Evolutionary conservation across 768 basidiomycete genomes (phyloP), one percentile per base, ranked within the genome.

Genomic region (Suillus spraguei): DNA sequence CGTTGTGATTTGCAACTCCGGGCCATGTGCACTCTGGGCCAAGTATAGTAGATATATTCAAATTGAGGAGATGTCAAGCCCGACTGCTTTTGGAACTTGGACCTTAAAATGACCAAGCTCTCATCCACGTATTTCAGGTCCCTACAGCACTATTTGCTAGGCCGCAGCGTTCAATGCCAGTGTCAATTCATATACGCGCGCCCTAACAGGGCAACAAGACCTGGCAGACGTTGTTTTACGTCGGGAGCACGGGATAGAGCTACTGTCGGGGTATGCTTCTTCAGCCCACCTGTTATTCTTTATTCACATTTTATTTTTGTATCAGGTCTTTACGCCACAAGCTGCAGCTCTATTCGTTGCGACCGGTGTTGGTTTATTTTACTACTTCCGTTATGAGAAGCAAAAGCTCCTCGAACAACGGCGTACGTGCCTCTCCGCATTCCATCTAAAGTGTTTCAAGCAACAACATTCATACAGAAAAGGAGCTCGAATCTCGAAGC

Each of bases 331-430:
- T 74, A 95, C 94, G 3, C 95, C 94, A 33, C 83, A 81, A 60
- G 88, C 95, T 1, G 96, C 93, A 0, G 87, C 82, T 0, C 70
- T 98, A 24, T 97, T 99, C 74, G 75, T 97, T n/a, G 78, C 84
- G 2, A 89, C 94, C 8, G 95, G 95, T 1, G 78, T 84, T 13
- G 95, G 89, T 3, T 80, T 99, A 20, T 92, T 87, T 71, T 88
- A 84, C 68, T 99, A 99, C 79, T 98, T 99, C 78, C 84, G 87
- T 60, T 80, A 87, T 62, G 95, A 98, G 76, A 99, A 99, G 79
- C 81, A 81, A 46, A 85, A 89, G 67, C 74, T 97, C 32, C 79
- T 85, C 35, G 91, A 93, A 72, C 82, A 89, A 71, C 89, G 89
- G 72, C 87, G 94, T 94, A 65, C 61, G 86, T 36, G 13, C 47